Conservation (phyloP, 768 basidiomycete genomes). For the Mycena galopus region DNA sequence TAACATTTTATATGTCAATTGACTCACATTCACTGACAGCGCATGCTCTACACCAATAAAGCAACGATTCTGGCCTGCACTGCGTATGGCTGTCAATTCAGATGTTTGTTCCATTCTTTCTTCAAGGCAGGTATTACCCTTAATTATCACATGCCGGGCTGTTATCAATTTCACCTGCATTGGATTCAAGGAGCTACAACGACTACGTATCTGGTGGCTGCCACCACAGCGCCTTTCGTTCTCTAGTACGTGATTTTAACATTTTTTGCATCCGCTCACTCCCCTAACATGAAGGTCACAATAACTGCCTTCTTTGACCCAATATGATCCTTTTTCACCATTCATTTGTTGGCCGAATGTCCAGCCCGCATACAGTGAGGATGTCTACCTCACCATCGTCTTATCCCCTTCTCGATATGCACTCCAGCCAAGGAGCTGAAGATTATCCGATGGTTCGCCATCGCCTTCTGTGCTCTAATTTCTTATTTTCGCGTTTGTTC, state of each 20-base stretch:
- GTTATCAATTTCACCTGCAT: too few species aligned
- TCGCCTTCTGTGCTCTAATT: not conserved
- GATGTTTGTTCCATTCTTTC: not conserved
- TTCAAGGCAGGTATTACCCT: not conserved
- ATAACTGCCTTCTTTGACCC: too few species aligned
- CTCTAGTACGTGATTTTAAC: too few species aligned
- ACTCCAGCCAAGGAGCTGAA: not conserved
- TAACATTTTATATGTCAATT: not conserved
- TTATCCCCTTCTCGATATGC: not conserved
- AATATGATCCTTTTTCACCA: too few species aligned
- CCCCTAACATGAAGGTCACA: too few species aligned
- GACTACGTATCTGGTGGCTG: too few species aligned
- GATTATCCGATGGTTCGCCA: not conserved
- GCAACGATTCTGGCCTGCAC: not conserved
- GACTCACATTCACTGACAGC: not conserved
- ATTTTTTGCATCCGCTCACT: too few species aligned
- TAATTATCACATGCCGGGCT: too few species aligned
- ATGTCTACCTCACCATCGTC: not conserved
- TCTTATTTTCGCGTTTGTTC: not conserved
- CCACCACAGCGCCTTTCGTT: too few species aligned
- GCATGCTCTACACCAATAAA: not conserved
- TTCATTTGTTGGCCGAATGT: not conserved
- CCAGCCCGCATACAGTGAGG: not conserved
- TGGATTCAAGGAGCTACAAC: too few species aligned
- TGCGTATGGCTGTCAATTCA: too few species aligned